Conservation (phyloP, 371 early-diverging fungal genomes). For the Capniomyces stellatus region DNA sequence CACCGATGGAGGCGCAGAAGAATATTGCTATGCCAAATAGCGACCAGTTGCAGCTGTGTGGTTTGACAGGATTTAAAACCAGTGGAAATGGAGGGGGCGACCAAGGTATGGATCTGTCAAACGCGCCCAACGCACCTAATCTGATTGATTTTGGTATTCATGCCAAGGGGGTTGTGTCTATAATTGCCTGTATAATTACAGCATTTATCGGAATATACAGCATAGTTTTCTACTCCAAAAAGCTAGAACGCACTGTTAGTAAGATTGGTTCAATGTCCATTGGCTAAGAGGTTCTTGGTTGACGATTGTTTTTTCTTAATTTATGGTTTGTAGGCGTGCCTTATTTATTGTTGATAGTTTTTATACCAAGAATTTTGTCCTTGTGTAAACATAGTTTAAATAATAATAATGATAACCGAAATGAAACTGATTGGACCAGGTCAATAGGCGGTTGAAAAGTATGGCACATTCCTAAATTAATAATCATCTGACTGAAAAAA, state of each 20-base stretch:
- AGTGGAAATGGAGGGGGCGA: slow-evolving; percentile 55
- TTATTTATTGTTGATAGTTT: not conserved
- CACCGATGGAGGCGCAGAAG: slow-evolving; percentile 28
- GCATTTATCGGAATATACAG: slow-evolving; percentile 49
- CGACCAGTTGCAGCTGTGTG: slow-evolving; percentile 31
- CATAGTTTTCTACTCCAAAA: slow-evolving; percentile 45
- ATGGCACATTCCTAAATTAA: too few species aligned
- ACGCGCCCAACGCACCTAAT: slow-evolving; percentile 31
- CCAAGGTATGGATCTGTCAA: slow-evolving; percentile 31
- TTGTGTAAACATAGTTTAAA: too few species aligned
- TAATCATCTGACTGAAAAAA: too few species aligned
- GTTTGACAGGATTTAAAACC: slow-evolving; percentile 28
- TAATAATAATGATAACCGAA: too few species aligned
- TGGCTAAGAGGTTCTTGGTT: not conserved
- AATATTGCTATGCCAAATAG: slow-evolving; percentile 9
- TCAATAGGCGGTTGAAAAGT: too few species aligned
- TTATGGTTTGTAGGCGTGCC: not conserved
- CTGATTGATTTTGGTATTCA: slow-evolving; percentile 36
- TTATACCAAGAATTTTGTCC: too few species aligned
- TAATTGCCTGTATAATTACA: slow-evolving; percentile 42
- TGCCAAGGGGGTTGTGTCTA: slow-evolving; percentile 41
- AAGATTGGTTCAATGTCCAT: not conserved
- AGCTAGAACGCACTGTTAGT: slow-evolving; percentile 1
- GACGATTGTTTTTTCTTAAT: not conserved
- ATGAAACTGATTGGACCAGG: too few species aligned